Conservation (phyloP, 176 grass and related monocot species). For the Saccharum officinarum region DNA sequence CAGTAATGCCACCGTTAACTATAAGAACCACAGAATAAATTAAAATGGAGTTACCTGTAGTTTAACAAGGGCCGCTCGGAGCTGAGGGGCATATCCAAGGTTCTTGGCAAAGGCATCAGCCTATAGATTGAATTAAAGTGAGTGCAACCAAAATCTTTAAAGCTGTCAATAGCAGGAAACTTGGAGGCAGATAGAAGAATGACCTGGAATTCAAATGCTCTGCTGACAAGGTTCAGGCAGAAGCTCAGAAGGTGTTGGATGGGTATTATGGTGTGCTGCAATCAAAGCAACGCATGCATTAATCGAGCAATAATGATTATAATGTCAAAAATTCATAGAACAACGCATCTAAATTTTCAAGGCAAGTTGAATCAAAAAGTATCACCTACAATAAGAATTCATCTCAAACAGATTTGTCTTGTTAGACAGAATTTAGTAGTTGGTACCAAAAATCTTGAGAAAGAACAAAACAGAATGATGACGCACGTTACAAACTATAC, state of each 20-base stretch:
- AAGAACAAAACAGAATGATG: constrained; percentile 13
- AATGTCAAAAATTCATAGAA: constrained; percentile 12
- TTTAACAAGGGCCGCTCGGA: constrained; percentile 80
- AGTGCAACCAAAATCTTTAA: constrained; percentile 24
- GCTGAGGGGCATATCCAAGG: constrained; percentile 75
- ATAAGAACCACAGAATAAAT: neutral
- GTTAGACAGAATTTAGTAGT: neutral
- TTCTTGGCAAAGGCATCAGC: constrained; percentile 99
- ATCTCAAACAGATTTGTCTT: constrained; percentile 12
- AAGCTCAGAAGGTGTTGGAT: constrained; percentile 88
- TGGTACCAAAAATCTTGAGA: constrained; percentile 9
- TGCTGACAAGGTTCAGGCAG: constrained; percentile 92
- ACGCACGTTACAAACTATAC: neutral
- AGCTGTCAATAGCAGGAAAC: constrained; percentile 19
- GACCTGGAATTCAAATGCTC: constrained; percentile 99
- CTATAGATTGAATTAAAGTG: constrained; percentile 48
- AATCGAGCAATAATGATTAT: constrained; percentile 2
- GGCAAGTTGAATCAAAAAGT: constrained; percentile 10
- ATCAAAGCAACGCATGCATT: constrained; percentile 26
- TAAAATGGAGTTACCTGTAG: constrained; percentile 60
- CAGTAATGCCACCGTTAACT: neutral
- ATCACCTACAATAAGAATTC: neutral
- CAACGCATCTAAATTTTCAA: constrained; percentile 4
- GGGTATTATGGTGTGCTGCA: constrained; percentile 95
- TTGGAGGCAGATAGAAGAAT: constrained; percentile 35